Evolutionary conservation across 2,329 filamentous ascomycete species (phyloP).

Genomic region (Sclerotinia subarctica): DNA sequence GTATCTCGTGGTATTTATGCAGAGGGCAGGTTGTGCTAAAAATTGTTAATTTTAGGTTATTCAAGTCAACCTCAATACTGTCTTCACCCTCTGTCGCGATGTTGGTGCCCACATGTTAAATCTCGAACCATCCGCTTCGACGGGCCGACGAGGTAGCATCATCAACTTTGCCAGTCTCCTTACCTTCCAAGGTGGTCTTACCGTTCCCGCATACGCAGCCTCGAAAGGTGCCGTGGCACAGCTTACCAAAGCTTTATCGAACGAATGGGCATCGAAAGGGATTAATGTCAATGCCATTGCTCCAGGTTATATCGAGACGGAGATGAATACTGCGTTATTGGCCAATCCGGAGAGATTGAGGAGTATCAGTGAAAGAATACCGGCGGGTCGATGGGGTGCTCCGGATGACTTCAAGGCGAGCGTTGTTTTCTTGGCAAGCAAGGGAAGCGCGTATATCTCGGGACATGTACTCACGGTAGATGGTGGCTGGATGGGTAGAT

Average conservation of each 20-base stretch:
- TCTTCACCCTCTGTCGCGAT: slow-evolving; percentile 76
- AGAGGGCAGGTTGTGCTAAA: slow-evolving; percentile 42
- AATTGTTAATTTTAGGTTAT: slow-evolving; percentile 49
- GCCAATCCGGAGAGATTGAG: slow-evolving; percentile 65
- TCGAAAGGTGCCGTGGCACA: slow-evolving; percentile 83
- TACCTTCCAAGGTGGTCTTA: slow-evolving; percentile 88
- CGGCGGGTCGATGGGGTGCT: slow-evolving; percentile 76
- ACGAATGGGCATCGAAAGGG: slow-evolving; percentile 79
- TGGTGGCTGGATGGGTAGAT: slow-evolving; percentile 91
- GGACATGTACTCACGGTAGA: slow-evolving; percentile 82
- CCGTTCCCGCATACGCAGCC: slow-evolving; percentile 83
- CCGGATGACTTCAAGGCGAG: slow-evolving; percentile 88
- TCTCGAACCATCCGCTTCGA: slow-evolving; percentile 65
- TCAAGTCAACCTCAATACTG: slow-evolving; percentile 80
- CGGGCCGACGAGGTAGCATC: slow-evolving; percentile 64
- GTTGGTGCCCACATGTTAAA: slow-evolving; percentile 75
- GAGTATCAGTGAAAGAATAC: slow-evolving; percentile 77
- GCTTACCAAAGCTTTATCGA: slow-evolving; percentile 62
- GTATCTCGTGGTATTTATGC: slow-evolving; percentile 60
- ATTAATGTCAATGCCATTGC: slow-evolving; percentile 86
- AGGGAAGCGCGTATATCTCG: slow-evolving; percentile 75
- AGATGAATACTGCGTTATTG: slow-evolving; percentile 86
- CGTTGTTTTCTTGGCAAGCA: slow-evolving; percentile 72
- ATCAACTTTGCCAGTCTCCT: slow-evolving; percentile 84
- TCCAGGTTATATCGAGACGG: slow-evolving; percentile 87